Evolutionary conservation across 257 asterid species (phyloP).

Genomic region (Linaria vulgaris): DNA sequence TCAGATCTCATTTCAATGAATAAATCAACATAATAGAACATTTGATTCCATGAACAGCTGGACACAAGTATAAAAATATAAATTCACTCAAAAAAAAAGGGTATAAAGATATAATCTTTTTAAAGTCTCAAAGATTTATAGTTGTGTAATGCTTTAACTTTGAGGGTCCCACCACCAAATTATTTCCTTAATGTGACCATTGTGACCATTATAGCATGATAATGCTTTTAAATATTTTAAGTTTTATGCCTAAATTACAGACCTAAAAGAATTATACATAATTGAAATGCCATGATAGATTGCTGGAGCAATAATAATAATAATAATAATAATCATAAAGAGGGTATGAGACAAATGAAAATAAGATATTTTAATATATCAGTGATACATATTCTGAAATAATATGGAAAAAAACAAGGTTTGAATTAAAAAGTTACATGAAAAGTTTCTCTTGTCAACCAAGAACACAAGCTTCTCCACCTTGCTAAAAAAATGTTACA

Average conservation of each 20-base stretch:
- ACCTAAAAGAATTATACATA: not conserved
- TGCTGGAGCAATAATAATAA: slow-evolving; percentile 14
- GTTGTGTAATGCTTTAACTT: slow-evolving; percentile 31
- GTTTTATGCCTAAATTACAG: not conserved
- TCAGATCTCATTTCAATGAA: slow-evolving; percentile 22
- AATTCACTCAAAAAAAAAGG: too few species aligned
- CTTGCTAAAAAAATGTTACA: slow-evolving; percentile 48
- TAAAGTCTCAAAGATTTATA: slow-evolving; percentile 34
- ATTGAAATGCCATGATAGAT: slow-evolving; percentile 9
- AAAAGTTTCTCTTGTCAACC: slow-evolving; percentile 18
- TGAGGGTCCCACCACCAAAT: slow-evolving; percentile 33
- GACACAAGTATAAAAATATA: slow-evolving; percentile 36
- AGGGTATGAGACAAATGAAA: slow-evolving; percentile 3
- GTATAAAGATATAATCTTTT: slow-evolving; percentile 35
- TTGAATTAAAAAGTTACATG: slow-evolving; percentile 33
- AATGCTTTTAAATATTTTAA: not conserved
- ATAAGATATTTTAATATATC: slow-evolving; percentile 33
- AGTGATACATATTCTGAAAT: slow-evolving; percentile 35
- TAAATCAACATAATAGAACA: slow-evolving; percentile 32
- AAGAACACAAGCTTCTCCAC: slow-evolving; percentile 36
- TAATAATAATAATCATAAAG: not conserved
- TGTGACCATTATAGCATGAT: not conserved
- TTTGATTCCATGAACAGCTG: slow-evolving; percentile 86
- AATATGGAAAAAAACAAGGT: slow-evolving; percentile 20
- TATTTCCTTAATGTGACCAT: slow-evolving; percentile 35